Base-by-base conservation (phyloP, 2,329 filamentous ascomycete species). In the Ambrosiella xylebori region DNA sequence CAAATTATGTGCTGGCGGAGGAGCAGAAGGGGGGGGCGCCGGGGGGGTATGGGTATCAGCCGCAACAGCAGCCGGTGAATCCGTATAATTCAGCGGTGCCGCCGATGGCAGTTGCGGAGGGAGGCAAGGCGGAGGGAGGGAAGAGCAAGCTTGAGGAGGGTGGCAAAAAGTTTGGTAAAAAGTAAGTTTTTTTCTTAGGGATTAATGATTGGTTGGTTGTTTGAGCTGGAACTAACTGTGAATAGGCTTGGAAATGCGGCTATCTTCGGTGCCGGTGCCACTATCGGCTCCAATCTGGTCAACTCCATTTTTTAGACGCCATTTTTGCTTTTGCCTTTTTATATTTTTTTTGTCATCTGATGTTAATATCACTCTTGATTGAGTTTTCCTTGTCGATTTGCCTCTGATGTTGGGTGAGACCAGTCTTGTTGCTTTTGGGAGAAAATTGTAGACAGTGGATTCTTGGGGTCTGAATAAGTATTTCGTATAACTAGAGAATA, bases 91-190 rank as follows among this genome's bases (percentile, higher is more conserved):
- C 78, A 54, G 80, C 84, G 64, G 82, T 86, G 71, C 88, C 89
- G 60, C 79, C 79, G 27, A 77, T 93, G 71, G 86, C 86, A 50
- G 79, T 93, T 2, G 80, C 82, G 41, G 76, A 87, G 56, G 76
- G 75, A 57, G 68, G 71, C 58, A 65, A 63, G 68, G 68, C 39
- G 72, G 72, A 11, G 74, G 74, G 73, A 7, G 76, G 74, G 67
- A 64, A 63, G 59, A 57, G 56, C 63, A 93, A 93, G 73, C 73
- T 82, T 13, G 77, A 81, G 62, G 77, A 88, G 70, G 79, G 82
- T 58, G 89, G 88, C 58, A 95, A 95, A 82, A 96, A 96, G 74
- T 86, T 96, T 71, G 90, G 91, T 64, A 95, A 94, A 80, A 97
- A 96, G 76, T 62, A 47, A 61, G 61, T 57, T 7, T 27, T 2